Evolutionary conservation across 208 protist species (phyloP), one percentile per base, ranked within the genome.

Genomic region (Leishmania tarentolae): DNA sequence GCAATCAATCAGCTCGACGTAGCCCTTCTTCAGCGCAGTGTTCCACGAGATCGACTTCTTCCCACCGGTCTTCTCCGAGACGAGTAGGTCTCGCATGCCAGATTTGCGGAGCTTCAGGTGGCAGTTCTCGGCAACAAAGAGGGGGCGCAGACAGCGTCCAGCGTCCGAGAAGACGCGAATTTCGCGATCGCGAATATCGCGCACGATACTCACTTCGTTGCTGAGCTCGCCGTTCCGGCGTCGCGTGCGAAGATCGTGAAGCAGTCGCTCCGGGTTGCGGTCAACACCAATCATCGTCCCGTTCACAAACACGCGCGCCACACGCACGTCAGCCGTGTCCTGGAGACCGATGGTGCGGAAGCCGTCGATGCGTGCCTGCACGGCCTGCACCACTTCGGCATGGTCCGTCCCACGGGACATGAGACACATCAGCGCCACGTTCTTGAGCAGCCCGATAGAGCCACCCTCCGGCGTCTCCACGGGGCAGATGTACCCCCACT

Each of bases 401-500:
- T 98, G 93, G 75, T 99, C 95, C 61, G 98, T 94, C 83, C 99
- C 98, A 13, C 98, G 98, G 3, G 99, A 99, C 66, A 99, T 98
- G 81, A 99, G 98, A 37, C 99, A 98, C 78, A 99, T 94, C 15
- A 99, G 89, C 42, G 99, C 95, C 42, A 99, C 92, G 87, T 99
- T 99, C 91, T 99, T 99, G 13, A 99, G 98, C 2, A 99, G 88
- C 59, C 99, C 99, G 81, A 99, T 99, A 24, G 93, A 94, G 73
- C 99, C 99, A 61, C 98, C 98, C 90, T 99, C 99, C 6, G 99
- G 99, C 19, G 99, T 99, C 85, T 99, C 99, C 37, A 97, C 96
- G 6, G 99, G 99, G 88, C 99, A 99, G 24, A 99, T 92, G 92
- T 99, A 99, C 75, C 99, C 99, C 97, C 98, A 99, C 86, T 99